A percentile compares a stretch with the other conserved stretches of the same genome.
Conservation (phyloP, 2,329 filamentous ascomycete species). For the Colletotrichum gloeosporioides region DNA sequence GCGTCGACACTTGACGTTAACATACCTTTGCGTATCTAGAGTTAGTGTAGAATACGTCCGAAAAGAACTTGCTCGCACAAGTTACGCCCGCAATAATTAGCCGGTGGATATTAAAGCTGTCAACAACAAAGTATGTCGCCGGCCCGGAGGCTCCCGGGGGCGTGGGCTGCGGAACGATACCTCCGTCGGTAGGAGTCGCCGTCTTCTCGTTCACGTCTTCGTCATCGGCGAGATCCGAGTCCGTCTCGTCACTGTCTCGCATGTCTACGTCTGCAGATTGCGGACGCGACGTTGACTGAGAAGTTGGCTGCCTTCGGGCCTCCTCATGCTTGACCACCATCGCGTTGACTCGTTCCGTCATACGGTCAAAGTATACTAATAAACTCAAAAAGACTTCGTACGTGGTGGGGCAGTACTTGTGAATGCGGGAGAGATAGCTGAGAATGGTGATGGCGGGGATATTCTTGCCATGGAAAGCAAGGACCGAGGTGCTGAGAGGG, state of each 20-base stretch:
- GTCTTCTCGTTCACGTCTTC: constrained; percentile 33
- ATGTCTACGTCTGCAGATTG: constrained; percentile 36
- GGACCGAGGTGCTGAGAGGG: constrained; percentile 68
- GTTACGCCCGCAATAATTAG: constrained; percentile 97
- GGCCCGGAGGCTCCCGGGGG: constrained; percentile 27
- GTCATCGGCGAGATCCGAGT: constrained; percentile 57
- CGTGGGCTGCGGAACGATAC: not conserved
- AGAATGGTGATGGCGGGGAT: constrained; percentile 96
- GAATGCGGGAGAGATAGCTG: constrained; percentile 93
- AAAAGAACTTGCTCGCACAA: constrained; percentile 99
- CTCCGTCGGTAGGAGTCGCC: constrained; percentile 26
- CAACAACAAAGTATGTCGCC: constrained; percentile 84
- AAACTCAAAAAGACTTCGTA: constrained; percentile 97
- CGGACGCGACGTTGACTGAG: constrained; percentile 27
- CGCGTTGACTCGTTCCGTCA: constrained; percentile 95
- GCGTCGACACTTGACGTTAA: not conserved
- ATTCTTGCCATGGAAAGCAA: constrained; percentile 98
- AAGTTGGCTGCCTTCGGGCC: constrained; percentile 43
- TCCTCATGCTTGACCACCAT: constrained; percentile 73
- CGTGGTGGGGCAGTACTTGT: constrained; percentile 98
- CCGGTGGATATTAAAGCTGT: constrained; percentile 98
- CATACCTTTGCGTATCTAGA: constrained; percentile 97
- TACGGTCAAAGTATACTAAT: constrained; percentile 96
- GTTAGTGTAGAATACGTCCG: constrained; percentile 98
- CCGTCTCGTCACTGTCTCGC: constrained; percentile 45